These are phyloP conservation scores for Emericellopsis cladophorae DNA, from an alignment of 2,329 filamentous ascomycete genomes.

Conservation along the genomic window DNA sequence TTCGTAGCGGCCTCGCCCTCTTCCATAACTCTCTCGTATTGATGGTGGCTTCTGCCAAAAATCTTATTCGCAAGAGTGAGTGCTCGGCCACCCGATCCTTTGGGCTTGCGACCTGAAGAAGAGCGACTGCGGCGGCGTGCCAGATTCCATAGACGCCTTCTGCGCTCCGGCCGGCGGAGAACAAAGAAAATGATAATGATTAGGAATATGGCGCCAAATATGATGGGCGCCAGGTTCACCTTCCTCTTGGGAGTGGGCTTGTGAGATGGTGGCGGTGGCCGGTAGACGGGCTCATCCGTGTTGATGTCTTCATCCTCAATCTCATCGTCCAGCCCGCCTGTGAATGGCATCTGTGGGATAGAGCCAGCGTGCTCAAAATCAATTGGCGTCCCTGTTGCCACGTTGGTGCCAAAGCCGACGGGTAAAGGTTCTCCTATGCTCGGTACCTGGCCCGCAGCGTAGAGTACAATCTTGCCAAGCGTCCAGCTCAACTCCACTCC, in stretches of 20 bases:
- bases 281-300: constrained; percentile 38
- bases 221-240: constrained; percentile 4
- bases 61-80: constrained; percentile 40
- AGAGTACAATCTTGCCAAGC: constrained; percentile 88
- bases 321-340: constrained; percentile 27
- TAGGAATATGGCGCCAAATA: constrained; percentile 67
- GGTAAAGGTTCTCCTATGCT: constrained; percentile 47
- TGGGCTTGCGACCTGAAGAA: constrained; percentile 19
- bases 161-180: constrained; percentile 67
- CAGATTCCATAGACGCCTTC: constrained; percentile 22
- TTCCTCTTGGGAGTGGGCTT: background rate
- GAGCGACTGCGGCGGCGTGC: constrained; percentile 13
- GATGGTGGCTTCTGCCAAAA: constrained; percentile 42
- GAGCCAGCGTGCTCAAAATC: constrained; percentile 81
- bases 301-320: constrained; percentile 45
- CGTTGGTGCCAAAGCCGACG: constrained; percentile 88
- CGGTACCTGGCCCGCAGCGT: constrained; percentile 79
- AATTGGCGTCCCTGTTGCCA: constrained; percentile 44
- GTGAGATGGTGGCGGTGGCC: constrained; percentile 24
- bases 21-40: constrained; percentile 79
- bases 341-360: constrained; percentile 16
- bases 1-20: constrained; percentile 55
- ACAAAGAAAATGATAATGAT: constrained; percentile 52
- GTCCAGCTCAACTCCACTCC: constrained; percentile 95
- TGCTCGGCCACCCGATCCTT: constrained; percentile 16